Percentiles rank a stretch among this genome's conserved stretches.
These are phyloP conservation scores for Ogataea salicorniae DNA, from an alignment of 805 yeast genomes.

Conservation along the genomic window DNA sequence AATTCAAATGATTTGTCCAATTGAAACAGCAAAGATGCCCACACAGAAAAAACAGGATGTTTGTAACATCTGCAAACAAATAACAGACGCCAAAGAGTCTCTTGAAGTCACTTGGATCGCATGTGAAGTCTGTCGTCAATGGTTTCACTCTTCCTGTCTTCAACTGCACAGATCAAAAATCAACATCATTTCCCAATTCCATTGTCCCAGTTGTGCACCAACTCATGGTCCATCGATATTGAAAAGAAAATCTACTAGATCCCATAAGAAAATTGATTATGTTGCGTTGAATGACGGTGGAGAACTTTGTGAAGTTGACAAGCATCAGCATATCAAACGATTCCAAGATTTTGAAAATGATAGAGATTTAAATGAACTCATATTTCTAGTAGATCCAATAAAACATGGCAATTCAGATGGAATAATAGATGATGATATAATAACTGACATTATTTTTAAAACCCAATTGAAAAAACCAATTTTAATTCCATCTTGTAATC, in stretches of 20 bases:
- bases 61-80: constrained; percentile 20
- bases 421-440: constrained; percentile 21
- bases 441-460: constrained; percentile 20
- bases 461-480: constrained; percentile 30
- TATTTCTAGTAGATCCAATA: constrained; percentile 25
- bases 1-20: too few relatives aligned
- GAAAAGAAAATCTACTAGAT: constrained; percentile 52
- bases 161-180: constrained; percentile 33
- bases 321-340: constrained; percentile 51
- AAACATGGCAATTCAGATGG: constrained; percentile 13
- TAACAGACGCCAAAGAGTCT: constrained; percentile 4
- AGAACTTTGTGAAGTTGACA: constrained; percentile 41
- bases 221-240: constrained; percentile 45
- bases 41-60: constrained; percentile 3
- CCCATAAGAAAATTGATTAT: constrained; percentile 60
- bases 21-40: too few relatives aligned
- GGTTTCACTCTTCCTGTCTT: constrained; percentile 55
- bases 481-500: constrained; percentile 26
- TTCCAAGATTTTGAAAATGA: constrained; percentile 29
- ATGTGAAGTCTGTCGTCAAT: constrained; percentile 48
- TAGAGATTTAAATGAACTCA: constrained; percentile 19
- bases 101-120: constrained; percentile 43
- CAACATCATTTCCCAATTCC: constrained; percentile 40
- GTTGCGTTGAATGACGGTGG: constrained; percentile 76
- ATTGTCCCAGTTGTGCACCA: constrained; percentile 46